phyloP scores from a whole-genome alignment of 257 asterid genomes.

The Solanum bulbocastanum region DNA sequence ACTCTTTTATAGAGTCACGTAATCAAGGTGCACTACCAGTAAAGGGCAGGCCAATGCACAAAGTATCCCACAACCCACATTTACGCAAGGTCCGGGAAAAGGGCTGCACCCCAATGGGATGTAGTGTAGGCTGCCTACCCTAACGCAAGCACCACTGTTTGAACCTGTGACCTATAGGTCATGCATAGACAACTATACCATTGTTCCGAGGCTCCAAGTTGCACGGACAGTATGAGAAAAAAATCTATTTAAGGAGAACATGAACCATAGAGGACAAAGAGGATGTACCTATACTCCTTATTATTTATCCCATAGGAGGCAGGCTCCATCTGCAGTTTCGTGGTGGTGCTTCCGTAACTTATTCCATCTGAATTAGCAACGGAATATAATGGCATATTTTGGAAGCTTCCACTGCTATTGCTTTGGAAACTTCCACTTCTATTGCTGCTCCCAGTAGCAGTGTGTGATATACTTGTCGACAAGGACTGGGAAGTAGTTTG shows the following conservation, averaged over 20 bases:
- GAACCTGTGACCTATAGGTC: background rate
- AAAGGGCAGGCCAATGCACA: background rate
- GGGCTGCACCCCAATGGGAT: background rate
- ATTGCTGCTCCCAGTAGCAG: slow-evolving; percentile 45
- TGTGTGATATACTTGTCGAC: slow-evolving; percentile 54
- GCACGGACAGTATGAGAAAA: background rate
- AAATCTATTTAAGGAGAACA: background rate
- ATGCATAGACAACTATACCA: background rate
- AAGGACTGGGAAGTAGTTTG: slow-evolving; percentile 68
- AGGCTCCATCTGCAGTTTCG: slow-evolving; percentile 77
- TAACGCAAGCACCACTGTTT: background rate
- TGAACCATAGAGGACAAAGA: background rate
- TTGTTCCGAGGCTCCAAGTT: background rate
- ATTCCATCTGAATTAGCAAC: slow-evolving; percentile 46
- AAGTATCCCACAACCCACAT: background rate
- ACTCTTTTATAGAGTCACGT: background rate
- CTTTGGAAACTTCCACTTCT: slow-evolving; percentile 37
- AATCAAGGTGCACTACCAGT: background rate
- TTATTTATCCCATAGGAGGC: slow-evolving; percentile 46
- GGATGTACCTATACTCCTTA: slow-evolving; percentile 64
- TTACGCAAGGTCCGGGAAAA: background rate
- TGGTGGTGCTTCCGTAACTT: slow-evolving; percentile 43
- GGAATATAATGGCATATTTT: slow-evolving; percentile 49
- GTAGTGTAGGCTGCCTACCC: background rate
- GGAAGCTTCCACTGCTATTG: slow-evolving; percentile 51